These are phyloP conservation scores for Mytilinidion resinicola DNA, from an alignment of 495 filamentous ascomycete genomes.

Conservation along the genomic window DNA sequence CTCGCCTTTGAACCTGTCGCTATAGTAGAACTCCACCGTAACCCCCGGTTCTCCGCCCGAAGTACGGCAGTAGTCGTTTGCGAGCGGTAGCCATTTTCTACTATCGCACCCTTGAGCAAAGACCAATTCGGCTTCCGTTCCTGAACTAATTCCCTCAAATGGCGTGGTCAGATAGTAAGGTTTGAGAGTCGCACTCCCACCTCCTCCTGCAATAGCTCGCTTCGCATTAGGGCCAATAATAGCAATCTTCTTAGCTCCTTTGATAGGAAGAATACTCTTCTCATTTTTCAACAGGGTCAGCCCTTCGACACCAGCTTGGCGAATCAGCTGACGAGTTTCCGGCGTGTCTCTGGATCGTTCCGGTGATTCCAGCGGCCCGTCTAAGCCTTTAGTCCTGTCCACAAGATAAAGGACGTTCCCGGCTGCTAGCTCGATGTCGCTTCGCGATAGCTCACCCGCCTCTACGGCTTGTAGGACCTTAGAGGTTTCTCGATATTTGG, in stretches of 20 bases:
- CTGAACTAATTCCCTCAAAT: constrained; percentile 57
- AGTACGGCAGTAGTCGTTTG: constrained; percentile 51
- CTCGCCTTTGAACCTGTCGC: constrained; percentile 54
- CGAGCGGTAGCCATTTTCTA: constrained; percentile 60
- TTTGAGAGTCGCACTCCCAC: constrained; percentile 71
- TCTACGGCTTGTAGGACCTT: constrained; percentile 23
- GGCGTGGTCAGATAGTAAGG: constrained; percentile 73
- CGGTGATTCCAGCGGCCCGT: constrained; percentile 17
- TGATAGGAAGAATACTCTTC: constrained; percentile 27
- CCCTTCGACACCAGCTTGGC: constrained; percentile 28
- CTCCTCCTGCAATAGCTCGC: constrained; percentile 68
- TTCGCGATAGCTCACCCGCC: constrained; percentile 21
- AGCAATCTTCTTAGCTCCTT: constrained; percentile 49
- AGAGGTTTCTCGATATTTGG: constrained; percentile 20
- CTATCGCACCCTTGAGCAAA: constrained; percentile 55
- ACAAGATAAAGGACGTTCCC: constrained; percentile 28
- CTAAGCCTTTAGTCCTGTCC: constrained; percentile 26
- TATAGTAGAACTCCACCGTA: constrained; percentile 56
- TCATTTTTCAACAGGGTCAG: constrained; percentile 37
- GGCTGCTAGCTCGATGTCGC: constrained; percentile 33
- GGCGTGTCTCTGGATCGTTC: constrained; percentile 23
- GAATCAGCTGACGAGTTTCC: constrained; percentile 24
- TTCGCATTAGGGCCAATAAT: constrained; percentile 80
- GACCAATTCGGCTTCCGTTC: constrained; percentile 41
- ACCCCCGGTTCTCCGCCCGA: constrained; percentile 53